Evolutionary conservation across 1,284 basidiomycete genomes (phyloP).

Genomic region (Porphyrellus sp.): DNA sequence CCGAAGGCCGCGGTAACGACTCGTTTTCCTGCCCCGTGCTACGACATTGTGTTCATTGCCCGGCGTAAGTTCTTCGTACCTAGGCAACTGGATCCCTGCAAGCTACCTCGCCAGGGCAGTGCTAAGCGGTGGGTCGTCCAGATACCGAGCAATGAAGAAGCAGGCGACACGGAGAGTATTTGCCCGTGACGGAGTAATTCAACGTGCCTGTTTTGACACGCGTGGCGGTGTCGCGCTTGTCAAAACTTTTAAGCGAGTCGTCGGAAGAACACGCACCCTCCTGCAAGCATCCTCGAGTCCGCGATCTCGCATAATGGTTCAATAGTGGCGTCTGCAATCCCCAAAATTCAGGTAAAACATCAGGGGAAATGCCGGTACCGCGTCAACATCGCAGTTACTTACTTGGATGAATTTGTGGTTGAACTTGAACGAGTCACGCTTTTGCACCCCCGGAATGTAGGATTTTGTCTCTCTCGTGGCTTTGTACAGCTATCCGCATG

Average conservation of each 20-base stretch:
- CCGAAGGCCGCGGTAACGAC: not conserved
- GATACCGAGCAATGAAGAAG: not conserved
- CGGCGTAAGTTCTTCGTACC: not conserved
- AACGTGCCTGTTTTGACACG: no score
- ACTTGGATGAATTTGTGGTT: no score
- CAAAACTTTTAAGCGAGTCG: slow-evolving; percentile 5
- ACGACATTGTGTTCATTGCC: no score
- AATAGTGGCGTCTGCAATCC: not conserved
- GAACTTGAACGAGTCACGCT: no score
- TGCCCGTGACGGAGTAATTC: not conserved
- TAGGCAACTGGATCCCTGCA: not conserved
- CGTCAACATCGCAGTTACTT: not conserved
- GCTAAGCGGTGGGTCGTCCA: not conserved
- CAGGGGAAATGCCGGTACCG: not conserved
- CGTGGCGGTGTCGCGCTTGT: no score
- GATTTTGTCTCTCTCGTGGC: not conserved
- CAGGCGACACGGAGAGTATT: not conserved
- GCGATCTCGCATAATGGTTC: not conserved
- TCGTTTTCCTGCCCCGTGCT: no score
- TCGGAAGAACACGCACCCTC: not conserved
- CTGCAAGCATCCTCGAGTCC: not conserved
- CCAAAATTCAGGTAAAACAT: not conserved
- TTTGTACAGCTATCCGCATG: not conserved
- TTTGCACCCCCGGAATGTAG: no score
- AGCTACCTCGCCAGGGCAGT: not conserved